Conservation (phyloP, 768 basidiomycete species). For the Glaciozyma antarctica region DNA sequence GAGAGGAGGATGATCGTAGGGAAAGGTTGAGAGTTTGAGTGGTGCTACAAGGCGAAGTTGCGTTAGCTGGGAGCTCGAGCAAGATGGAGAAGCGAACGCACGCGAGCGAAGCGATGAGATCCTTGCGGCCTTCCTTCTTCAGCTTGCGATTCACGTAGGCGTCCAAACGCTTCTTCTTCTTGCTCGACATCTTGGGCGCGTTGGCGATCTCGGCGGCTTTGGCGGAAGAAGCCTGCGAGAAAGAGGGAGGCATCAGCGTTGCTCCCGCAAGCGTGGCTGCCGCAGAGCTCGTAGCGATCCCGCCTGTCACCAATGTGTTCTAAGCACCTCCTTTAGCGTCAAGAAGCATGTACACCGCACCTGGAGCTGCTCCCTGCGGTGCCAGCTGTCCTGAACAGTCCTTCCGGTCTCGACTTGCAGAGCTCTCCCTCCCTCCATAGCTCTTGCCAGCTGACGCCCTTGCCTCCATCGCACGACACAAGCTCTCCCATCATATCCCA, state of each 20-base stretch:
- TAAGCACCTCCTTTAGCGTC: no score
- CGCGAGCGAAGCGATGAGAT: slow-evolving; percentile 73
- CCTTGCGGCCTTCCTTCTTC: slow-evolving; percentile 72
- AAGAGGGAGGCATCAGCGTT: no score
- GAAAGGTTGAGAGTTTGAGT: slow-evolving; percentile 59
- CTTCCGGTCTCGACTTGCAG: no score
- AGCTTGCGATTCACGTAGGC: slow-evolving; percentile 92
- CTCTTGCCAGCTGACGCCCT: no score
- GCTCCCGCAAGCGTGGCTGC: no score
- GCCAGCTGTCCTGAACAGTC: no score
- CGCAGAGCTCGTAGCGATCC: no score
- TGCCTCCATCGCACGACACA: background rate
- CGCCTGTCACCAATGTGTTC: no score
- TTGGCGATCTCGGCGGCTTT: slow-evolving; percentile 9
- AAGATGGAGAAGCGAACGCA: slow-evolving; percentile 41
- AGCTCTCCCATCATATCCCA: background rate
- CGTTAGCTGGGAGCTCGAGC: background rate
- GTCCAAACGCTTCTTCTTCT: slow-evolving; percentile 81
- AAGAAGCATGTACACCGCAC: no score
- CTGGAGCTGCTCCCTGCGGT: no score
- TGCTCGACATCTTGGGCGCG: slow-evolving; percentile 50
- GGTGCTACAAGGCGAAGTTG: slow-evolving; percentile 42
- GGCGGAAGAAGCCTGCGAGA: background rate
- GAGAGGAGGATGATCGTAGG: slow-evolving; percentile 69
- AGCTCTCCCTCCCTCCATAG: no score